phyloP scores from a whole-genome alignment of 306 rosid species.

The Fragaria nilgerrensis region DNA sequence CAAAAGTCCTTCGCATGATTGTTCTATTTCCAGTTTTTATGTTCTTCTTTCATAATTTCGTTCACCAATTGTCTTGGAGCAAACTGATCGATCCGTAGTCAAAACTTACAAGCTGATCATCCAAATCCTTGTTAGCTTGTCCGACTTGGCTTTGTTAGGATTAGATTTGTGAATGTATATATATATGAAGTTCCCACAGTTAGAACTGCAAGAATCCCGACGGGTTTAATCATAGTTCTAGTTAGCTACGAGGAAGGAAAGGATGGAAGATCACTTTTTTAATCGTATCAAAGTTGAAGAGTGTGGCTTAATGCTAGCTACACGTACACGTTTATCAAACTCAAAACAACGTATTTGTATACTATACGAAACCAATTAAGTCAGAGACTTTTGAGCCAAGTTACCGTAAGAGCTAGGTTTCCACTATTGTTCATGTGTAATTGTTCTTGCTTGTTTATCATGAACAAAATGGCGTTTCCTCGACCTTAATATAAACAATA shows the following conservation, averaged over 20 bases:
- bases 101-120: neutral
- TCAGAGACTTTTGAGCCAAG: neutral
- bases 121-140: neutral
- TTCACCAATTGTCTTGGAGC: neutral
- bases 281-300: neutral
- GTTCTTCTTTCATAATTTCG: neutral
- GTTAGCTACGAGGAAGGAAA: neutral
- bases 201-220: neutral
- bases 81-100: neutral
- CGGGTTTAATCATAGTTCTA: neutral
- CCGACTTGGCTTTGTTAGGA: no score
- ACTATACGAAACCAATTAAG: neutral
- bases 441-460: neutral
- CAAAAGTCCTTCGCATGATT: neutral
- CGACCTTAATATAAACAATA: neutral
- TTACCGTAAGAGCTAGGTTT: neutral
- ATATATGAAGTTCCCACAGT: neutral
- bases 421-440: neutral
- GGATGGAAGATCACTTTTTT: neutral
- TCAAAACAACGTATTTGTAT: neutral
- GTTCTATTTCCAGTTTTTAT: neutral
- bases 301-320: neutral
- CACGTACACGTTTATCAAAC: conserved; percentile 3
- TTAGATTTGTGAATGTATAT: no score
- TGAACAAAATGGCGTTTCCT: neutral